These are phyloP conservation scores for Yamadazyma jaroonii DNA, from an alignment of 1,139 yeast species.

Conservation along the genomic window DNA sequence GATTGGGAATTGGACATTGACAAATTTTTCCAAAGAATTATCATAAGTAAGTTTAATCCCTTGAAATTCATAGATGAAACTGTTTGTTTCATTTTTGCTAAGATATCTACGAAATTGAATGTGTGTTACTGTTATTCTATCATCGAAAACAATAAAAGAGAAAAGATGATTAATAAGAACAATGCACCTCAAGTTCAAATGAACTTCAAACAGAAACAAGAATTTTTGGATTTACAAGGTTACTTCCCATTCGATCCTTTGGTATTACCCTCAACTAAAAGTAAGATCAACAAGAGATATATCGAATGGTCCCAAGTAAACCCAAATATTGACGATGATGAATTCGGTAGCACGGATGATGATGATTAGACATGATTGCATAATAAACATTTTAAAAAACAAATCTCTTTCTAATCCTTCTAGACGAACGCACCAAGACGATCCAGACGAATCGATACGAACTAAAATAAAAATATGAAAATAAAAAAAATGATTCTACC, in stretches of 20 bases:
- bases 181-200: slow-evolving; percentile 9
- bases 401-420: too few species aligned
- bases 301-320: slow-evolving; percentile 73
- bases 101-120: slow-evolving; percentile 84
- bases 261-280: slow-evolving; percentile 61
- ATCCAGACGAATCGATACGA: too few species aligned
- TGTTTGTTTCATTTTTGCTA: slow-evolving; percentile 91
- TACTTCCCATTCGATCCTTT: slow-evolving; percentile 96
- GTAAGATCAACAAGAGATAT: slow-evolving; percentile 50
- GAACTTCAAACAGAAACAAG: slow-evolving; percentile 59
- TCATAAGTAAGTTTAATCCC: slow-evolving; percentile 89
- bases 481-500: slow-evolving; percentile 28
- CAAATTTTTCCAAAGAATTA: slow-evolving; percentile 80
- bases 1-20: slow-evolving; percentile 83
- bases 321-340: slow-evolving; percentile 54
- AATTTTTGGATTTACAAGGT: slow-evolving; percentile 83
- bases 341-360: slow-evolving; percentile 44
- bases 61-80: slow-evolving; percentile 90
- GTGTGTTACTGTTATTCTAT: slow-evolving; percentile 92
- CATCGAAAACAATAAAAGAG: slow-evolving; percentile 85
- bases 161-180: slow-evolving; percentile 43
- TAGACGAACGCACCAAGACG: too few species aligned
- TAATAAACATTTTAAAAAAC: too few species aligned
- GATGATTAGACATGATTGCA: slow-evolving; percentile 20
- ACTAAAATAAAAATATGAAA: not conserved